Conservation (phyloP, 2,329 filamentous ascomycete genomes). For the Fusarium sp. region DNA sequence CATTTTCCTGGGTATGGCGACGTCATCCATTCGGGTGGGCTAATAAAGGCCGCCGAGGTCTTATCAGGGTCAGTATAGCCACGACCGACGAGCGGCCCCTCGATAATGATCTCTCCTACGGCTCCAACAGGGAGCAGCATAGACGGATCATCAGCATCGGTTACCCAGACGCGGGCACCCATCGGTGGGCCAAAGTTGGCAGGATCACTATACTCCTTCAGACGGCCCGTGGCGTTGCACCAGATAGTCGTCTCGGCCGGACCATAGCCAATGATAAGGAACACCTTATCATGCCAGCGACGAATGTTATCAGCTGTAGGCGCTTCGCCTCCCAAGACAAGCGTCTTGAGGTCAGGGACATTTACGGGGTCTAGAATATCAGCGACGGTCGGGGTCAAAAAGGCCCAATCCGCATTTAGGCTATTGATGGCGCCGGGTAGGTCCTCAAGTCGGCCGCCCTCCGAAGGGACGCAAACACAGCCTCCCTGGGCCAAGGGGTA, state of each 20-base stretch:
- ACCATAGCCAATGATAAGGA: background rate
- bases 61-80: background rate
- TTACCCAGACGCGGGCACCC: background rate
- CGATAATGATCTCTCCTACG: background rate
- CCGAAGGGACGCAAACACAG: slow-evolving; percentile 2
- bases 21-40: background rate
- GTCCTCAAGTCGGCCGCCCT: background rate
- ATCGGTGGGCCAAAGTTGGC: background rate
- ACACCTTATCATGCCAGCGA: background rate
- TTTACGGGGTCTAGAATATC: background rate
- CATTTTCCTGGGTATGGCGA: background rate
- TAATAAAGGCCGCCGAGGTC: background rate
- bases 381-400: background rate
- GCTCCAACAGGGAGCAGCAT: background rate
- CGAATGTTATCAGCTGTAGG: background rate
- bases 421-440: background rate
- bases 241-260: background rate
- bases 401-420: background rate
- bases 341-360: background rate
- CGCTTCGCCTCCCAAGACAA: background rate
- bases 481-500: background rate
- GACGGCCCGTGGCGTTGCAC: background rate
- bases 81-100: background rate
- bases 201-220: background rate
- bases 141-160: background rate